Evolutionary conservation across 768 basidiomycete genomes (phyloP).

Genomic region (Termitomyces sp.): DNA sequence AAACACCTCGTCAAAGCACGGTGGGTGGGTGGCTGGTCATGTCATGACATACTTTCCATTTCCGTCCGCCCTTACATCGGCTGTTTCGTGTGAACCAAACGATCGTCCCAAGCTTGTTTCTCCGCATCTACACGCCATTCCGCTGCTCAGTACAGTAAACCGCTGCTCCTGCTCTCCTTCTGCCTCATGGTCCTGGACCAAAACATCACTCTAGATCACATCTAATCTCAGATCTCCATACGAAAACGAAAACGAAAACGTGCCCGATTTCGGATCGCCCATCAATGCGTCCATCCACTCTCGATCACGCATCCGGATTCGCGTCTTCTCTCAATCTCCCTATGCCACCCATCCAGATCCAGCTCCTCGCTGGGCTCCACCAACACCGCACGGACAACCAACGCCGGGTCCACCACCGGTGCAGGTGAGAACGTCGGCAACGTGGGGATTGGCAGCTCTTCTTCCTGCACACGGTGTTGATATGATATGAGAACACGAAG

Average conservation of each 20-base stretch:
- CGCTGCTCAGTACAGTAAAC: too few relatives aligned
- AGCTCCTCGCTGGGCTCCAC: conserved; percentile 43
- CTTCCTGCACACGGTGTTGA: conserved; percentile 18
- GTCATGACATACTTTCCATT: conserved; percentile 29
- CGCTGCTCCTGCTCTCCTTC: too few relatives aligned
- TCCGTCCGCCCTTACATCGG: conserved; percentile 26
- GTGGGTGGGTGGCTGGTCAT: conserved; percentile 21
- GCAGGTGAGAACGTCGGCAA: conserved; percentile 35
- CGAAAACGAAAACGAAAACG: too few relatives aligned
- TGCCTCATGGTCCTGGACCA: too few relatives aligned
- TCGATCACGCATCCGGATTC: background rate
- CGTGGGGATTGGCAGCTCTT: conserved; percentile 33
- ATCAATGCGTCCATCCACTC: conserved; percentile 1
- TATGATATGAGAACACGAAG: conserved; percentile 2
- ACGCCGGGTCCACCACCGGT: conserved; percentile 34
- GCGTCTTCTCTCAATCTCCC: conserved; percentile 21
- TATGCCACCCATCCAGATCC: conserved; percentile 41
- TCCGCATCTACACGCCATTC: too few relatives aligned
- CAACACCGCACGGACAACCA: conserved; percentile 53
- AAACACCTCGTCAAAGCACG: conserved; percentile 7
- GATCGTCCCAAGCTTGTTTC: conserved; percentile 1
- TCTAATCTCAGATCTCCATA: conserved; percentile 30
- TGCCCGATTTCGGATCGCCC: conserved; percentile 20
- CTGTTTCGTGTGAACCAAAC: conserved; percentile 15
- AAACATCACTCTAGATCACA: conserved; percentile 11